These are phyloP conservation scores for Dactylonectria macrodidyma DNA, from an alignment of 2,329 filamentous ascomycete genomes.

Conservation along the genomic window DNA sequence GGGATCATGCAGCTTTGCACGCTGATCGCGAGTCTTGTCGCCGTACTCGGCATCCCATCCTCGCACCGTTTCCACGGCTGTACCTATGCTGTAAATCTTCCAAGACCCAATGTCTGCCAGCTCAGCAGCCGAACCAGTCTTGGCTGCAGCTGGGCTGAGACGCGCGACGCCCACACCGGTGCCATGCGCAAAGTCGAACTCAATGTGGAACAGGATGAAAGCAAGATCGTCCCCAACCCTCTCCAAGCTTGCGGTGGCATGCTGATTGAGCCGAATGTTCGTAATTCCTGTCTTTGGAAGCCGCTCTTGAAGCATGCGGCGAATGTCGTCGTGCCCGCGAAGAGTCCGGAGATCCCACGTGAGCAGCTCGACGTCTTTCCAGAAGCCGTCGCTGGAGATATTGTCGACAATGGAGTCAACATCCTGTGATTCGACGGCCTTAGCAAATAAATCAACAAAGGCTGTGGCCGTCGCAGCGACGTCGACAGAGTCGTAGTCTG, in stretches of 20 bases:
- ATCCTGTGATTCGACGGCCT: slow-evolving; percentile 8
- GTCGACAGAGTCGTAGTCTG: slow-evolving; percentile 14
- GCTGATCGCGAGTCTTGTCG: slow-evolving; percentile 13
- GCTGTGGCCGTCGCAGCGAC: not conserved
- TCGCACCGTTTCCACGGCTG: slow-evolving; percentile 10
- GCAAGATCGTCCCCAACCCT: slow-evolving; percentile 11
- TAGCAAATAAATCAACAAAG: not conserved
- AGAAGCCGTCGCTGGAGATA: slow-evolving; percentile 11
- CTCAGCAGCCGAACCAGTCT: slow-evolving; percentile 8
- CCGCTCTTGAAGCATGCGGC: slow-evolving; percentile 14
- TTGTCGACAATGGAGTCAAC: not conserved
- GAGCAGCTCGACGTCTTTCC: slow-evolving; percentile 22
- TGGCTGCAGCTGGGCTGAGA: slow-evolving; percentile 12
- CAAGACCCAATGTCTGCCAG: slow-evolving; percentile 6
- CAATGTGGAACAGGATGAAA: slow-evolving; percentile 11
- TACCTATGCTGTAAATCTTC: slow-evolving; percentile 19
- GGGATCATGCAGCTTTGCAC: slow-evolving; percentile 16
- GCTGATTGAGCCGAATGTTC: slow-evolving; percentile 1
- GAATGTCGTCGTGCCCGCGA: slow-evolving; percentile 9
- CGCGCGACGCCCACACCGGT: slow-evolving; percentile 17
- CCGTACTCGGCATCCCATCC: slow-evolving; percentile 19
- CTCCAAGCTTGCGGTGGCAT: not conserved
- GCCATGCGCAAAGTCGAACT: slow-evolving; percentile 19
- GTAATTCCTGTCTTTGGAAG: slow-evolving; percentile 8
- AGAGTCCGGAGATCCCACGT: slow-evolving; percentile 21